A percentile compares a stretch with the other conserved stretches of the same genome.
Evolutionary conservation across 169 alveolate species (phyloP).

Genomic region (Plasmodium cynomolgi): DNA sequence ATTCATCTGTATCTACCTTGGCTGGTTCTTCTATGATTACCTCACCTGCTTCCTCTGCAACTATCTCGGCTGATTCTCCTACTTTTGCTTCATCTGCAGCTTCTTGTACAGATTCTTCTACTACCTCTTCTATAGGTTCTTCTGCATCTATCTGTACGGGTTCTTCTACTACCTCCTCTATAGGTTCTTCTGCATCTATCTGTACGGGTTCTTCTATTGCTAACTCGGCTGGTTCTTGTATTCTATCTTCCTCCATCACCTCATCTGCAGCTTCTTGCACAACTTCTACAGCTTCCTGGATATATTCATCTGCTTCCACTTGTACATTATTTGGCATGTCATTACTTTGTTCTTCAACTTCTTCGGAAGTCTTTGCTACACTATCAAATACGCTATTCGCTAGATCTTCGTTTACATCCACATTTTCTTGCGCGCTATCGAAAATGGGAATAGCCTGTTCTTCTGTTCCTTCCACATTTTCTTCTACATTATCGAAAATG

Average conservation of each 20-base stretch:
- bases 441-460: not conserved
- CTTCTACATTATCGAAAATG: not conserved
- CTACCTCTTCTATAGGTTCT: not conserved
- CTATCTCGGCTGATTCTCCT: not conserved
- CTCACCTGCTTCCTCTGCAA: not conserved
- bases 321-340: too few relatives aligned
- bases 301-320: not conserved
- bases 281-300: not conserved
- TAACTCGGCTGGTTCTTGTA: not conserved
- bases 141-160: not conserved
- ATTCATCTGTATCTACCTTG: not conserved
- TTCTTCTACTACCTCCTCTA: not conserved
- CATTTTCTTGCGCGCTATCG: too few relatives aligned
- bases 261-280: not conserved
- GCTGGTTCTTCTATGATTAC: not conserved
- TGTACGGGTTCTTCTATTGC: not conserved
- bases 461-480: not conserved
- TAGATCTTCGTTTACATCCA: too few relatives aligned
- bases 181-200: not conserved
- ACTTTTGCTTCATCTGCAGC: not conserved
- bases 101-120: not conserved
- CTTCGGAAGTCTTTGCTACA: too few relatives aligned
- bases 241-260: not conserved
- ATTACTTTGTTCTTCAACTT: too few relatives aligned
- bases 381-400: too few relatives aligned